Percentiles rank a stretch among this genome's conserved stretches.
Conservation (phyloP, 495 filamentous ascomycete genomes). For the Xylaria nigripes region DNA sequence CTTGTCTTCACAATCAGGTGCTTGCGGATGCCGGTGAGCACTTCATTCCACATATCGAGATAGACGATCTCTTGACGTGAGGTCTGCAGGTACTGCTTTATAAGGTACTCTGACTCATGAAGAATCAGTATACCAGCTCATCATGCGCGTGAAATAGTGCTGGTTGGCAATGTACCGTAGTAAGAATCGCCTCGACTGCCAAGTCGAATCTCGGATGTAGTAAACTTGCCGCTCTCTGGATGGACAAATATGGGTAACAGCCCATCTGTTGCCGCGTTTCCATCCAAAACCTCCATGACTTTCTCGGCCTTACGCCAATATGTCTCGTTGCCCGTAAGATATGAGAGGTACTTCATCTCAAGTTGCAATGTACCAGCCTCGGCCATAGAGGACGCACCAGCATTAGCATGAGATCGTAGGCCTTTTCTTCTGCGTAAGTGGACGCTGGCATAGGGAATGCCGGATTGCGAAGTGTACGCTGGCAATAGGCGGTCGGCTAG, state of each 20-base stretch:
- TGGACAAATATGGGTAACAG: slow-evolving; percentile 69
- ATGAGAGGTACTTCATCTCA: slow-evolving; percentile 78
- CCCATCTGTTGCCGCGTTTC: slow-evolving; percentile 55
- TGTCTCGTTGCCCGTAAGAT: slow-evolving; percentile 63
- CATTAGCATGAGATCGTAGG: slow-evolving; percentile 57
- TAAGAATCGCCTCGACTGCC: slow-evolving; percentile 76
- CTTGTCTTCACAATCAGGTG: slow-evolving; percentile 65
- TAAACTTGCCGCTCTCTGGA: slow-evolving; percentile 57
- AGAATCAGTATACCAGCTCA: background rate
- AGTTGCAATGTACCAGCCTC: slow-evolving; percentile 68
- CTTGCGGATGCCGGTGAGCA: slow-evolving; percentile 61
- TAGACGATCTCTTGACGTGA: slow-evolving; percentile 55
- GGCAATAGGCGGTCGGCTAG: slow-evolving; percentile 62
- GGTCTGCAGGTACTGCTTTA: slow-evolving; percentile 75
- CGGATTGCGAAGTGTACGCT: slow-evolving; percentile 61
- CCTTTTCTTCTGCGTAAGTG: slow-evolving; percentile 59
- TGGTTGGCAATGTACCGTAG: slow-evolving; percentile 35
- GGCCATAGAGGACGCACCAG: slow-evolving; percentile 64
- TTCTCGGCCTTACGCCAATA: slow-evolving; percentile 72
- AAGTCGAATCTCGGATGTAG: slow-evolving; percentile 61
- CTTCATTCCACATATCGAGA: slow-evolving; percentile 66
- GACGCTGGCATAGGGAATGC: slow-evolving; percentile 68
- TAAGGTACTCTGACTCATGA: slow-evolving; percentile 50
- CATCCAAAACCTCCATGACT: slow-evolving; percentile 63
- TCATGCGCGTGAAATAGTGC: background rate